Evolutionary conservation across 257 asterid species (phyloP), one percentile per base, ranked within the genome.

Genomic region (Capsicum rhomboideum): DNA sequence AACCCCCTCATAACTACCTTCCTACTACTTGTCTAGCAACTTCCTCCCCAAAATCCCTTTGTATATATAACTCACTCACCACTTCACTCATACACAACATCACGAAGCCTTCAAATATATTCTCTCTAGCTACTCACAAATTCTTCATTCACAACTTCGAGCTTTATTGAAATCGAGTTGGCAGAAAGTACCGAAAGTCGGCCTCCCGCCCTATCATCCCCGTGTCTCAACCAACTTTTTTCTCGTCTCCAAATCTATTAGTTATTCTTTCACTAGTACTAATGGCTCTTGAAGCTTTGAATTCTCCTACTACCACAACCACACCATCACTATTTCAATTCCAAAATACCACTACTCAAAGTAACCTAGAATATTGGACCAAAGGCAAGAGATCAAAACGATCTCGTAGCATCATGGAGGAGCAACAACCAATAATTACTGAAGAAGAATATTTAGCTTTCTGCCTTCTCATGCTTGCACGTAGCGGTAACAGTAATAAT

Each of bases 391-490:
- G 92, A 66, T 87, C 93, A 2, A 90, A 90, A 80, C 85, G 95
- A 21, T 80, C 88, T 0, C 88, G 92, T 3, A 69, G 85, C 46
- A 28, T 21, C 12, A 23, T 58, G 37, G 90, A 87, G 4, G 23
- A 81, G 4, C 77, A 87, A 11, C 86, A 17, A 31, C 10, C 50
- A 67, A 67, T 17, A 1, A 67, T 88, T 16, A 83, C 89, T 0
- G 92, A 90, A 46, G 93, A 92, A 44, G 97, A 93, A 81, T 92
- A 93, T 72, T 67, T 93, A 13, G 97, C 97, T n/a, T 84, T 90
- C 20, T 93, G 95, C 79, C 90, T 91, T 0, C 85, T 93, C 50
- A 93, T 91, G 95, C 91, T 93, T 2, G 97, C 95, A 21, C 95
- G 86, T 3, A 83, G 86, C 46, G 84, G 84, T 7, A 34, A 34